phyloP scores from a whole-genome alignment of 75 land plant genomes.

The Larix kaempferi region DNA sequence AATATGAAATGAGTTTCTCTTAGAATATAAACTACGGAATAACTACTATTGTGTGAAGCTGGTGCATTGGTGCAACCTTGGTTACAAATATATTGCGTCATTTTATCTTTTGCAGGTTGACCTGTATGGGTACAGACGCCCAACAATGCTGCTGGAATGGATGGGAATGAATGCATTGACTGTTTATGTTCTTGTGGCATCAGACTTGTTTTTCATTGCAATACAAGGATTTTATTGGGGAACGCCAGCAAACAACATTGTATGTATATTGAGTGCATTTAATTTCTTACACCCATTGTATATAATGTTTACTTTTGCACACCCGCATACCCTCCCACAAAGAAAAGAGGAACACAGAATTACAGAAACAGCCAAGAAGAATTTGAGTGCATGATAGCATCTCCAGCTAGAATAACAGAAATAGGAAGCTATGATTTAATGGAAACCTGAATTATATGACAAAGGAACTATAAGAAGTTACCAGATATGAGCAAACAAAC shows the following conservation, averaged over 20 bases:
- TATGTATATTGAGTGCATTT: conserved; percentile 14
- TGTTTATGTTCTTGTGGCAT: conserved; percentile 54
- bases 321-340: background rate
- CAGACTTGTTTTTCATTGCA: conserved; percentile 43
- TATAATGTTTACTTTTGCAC: too few relatives aligned
- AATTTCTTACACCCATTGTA: background rate
- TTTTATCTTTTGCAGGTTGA: conserved; percentile 51
- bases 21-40: background rate
- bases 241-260: conserved; percentile 66
- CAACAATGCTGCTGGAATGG: conserved; percentile 53
- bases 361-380: background rate
- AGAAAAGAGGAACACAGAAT: background rate
- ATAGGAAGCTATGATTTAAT: background rate
- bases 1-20: background rate
- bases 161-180: conserved; percentile 72
- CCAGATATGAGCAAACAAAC: background rate
- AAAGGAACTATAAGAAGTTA: background rate
- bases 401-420: background rate
- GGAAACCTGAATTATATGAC: background rate
- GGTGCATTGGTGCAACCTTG: conserved; percentile 12
- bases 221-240: conserved; percentile 77
- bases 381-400: background rate
- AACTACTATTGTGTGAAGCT: conserved; percentile 2
- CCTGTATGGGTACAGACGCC: conserved; percentile 27
- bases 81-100: background rate